Base-by-base conservation (phyloP, 2,329 filamentous ascomycete genomes). In the Diaporthe citri region DNA sequence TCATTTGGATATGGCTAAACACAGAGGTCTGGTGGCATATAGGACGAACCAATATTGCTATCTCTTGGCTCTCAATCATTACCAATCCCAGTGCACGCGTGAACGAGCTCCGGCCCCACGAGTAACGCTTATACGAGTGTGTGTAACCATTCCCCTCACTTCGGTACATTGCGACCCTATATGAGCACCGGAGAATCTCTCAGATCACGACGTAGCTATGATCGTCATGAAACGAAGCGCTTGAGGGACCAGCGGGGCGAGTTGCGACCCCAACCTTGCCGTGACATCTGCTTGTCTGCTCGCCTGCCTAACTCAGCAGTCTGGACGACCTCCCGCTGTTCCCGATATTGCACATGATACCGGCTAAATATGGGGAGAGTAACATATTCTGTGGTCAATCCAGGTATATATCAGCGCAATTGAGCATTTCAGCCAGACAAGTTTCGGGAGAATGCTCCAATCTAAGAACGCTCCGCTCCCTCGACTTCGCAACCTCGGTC, bases 1-100 rank as follows among this genome's bases (percentile, higher is more conserved):
- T 52, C 12, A 28, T 52, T 67, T 52, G 15, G 22, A 51, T 31
- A 34, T 69, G 64, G 64, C 34, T 69, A 69, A 69, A 69, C 31
- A 25, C 62, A 25, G n/a, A 17, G 28, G 15, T 31, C 20, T 39
- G 13, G 31, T 67, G 25, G 12, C 34, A 69, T 31, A 69, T 55
- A 28, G 34, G 15, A 69, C 55, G 64, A 41, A 41, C 34, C n/a
- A 31, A 22, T 51, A 52, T 39, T 52, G n/a, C n/a, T 41, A 1
- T 55, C n/a, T 41, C 64, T 69, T 55, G 64, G 48, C 28, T 15
- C 17, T 51, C 48, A 22, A 55, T 69, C 31, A 20, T 28, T 39
- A 28, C 48, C 48, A 69, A 28, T 55, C 9, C 20, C 34, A 36
- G 22, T 31, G n/a, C 48, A n/a, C 31, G n/a, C 34, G 34, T 39